phyloP scores from a whole-genome alignment of 169 alveolate genomes.

The Plasmodium vivax region DNA sequence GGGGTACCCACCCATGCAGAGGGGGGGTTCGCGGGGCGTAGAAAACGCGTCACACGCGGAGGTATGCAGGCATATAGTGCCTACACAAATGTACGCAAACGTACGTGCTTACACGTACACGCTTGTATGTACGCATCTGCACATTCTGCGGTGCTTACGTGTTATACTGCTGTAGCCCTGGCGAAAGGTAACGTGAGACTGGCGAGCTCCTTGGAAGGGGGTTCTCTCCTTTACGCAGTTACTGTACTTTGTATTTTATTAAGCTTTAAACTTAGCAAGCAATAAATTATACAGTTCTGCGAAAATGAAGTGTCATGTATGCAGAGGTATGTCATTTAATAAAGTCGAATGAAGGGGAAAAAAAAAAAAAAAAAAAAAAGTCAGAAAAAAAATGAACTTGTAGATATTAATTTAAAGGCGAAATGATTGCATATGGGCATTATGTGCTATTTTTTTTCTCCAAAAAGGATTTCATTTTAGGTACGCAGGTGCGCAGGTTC shows the following conservation, averaged over 20 bases:
- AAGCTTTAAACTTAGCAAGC: neutral
- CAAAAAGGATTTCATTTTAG: neutral
- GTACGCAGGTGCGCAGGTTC: neutral
- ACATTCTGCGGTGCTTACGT: neutral
- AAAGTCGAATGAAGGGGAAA: neutral
- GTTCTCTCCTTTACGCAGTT: neutral
- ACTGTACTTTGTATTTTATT: neutral
- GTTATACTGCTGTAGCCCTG: neutral
- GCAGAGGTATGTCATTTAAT: neutral
- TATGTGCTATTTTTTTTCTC: conserved; percentile 8
- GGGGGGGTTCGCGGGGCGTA: neutral
- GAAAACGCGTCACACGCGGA: neutral
- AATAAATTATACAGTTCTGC: neutral
- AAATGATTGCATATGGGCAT: neutral
- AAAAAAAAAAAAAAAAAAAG: neutral
- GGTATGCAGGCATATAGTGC: neutral
- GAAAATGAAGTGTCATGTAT: neutral
- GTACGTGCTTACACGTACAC: neutral
- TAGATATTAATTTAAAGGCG: neutral
- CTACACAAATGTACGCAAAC: neutral
- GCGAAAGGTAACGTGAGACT: neutral
- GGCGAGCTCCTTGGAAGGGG: conserved; percentile 2
- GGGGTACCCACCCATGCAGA: neutral
- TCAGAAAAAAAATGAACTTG: neutral
- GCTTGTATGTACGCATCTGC: neutral